phyloP scores from a whole-genome alignment of 2,329 filamentous ascomycete species.

The Cryphonectria parasitica region DNA sequence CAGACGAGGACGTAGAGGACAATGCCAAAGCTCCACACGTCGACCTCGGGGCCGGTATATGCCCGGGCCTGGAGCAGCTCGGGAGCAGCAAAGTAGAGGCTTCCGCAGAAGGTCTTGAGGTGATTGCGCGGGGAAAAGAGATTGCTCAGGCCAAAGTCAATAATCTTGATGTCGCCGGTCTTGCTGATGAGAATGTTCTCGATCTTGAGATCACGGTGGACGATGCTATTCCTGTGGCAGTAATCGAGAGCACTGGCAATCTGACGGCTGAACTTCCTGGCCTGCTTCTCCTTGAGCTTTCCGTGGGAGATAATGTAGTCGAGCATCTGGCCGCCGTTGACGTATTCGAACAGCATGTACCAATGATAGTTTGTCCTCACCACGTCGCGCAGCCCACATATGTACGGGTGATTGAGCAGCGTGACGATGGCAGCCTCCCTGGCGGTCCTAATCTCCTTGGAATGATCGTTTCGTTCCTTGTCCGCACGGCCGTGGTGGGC shows the following conservation, averaged over 20 bases:
- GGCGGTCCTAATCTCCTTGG: slow-evolving; percentile 93
- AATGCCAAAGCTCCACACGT: slow-evolving; percentile 98
- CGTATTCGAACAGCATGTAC: slow-evolving; percentile 99
- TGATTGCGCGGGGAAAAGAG: slow-evolving; percentile 84
- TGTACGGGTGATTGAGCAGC: slow-evolving; percentile 90
- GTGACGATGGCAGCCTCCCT: slow-evolving; percentile 96
- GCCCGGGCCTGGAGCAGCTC: slow-evolving; percentile 91
- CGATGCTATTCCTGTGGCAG: slow-evolving; percentile 96
- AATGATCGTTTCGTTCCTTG: slow-evolving; percentile 89
- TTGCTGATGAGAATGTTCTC: slow-evolving; percentile 99
- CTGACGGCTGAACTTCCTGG: slow-evolving; percentile 94
- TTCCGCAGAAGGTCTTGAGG: slow-evolving; percentile 96
- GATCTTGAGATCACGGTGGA: slow-evolving; percentile 96
- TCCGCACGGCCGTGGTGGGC: slow-evolving; percentile 66
- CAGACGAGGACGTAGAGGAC: slow-evolving; percentile 96
- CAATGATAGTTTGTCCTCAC: slow-evolving; percentile 96
- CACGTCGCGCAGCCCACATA: slow-evolving; percentile 93
- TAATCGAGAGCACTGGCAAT: slow-evolving; percentile 97
- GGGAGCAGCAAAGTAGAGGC: slow-evolving; percentile 95
- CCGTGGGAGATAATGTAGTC: slow-evolving; percentile 99
- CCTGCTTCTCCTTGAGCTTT: slow-evolving; percentile 96
- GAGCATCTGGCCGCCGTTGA: slow-evolving; percentile 98
- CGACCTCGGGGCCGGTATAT: slow-evolving; percentile 95
- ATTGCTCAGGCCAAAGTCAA: slow-evolving; percentile 97
- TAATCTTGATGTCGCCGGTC: slow-evolving; percentile 98